Evolutionary conservation across 2,329 filamentous ascomycete species (phyloP).

Genomic region (Botrytis hyacinthi): DNA sequence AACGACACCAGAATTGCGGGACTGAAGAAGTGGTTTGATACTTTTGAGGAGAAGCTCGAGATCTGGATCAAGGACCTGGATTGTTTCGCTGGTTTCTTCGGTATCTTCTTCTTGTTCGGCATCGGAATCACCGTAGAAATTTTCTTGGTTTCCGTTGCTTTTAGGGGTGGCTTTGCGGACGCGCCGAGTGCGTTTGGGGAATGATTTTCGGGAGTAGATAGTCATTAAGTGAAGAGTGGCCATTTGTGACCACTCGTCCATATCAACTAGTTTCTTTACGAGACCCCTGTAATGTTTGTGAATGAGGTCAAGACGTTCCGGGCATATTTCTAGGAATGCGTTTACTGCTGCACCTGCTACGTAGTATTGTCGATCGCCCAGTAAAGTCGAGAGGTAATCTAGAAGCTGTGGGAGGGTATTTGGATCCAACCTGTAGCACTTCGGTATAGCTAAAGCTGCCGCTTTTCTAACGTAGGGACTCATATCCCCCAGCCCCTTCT

Average conservation of each 20-base stretch:
- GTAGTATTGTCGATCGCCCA: constrained; percentile 92
- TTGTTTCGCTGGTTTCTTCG: constrained; percentile 47
- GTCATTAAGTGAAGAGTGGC: constrained; percentile 80
- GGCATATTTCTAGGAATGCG: constrained; percentile 86
- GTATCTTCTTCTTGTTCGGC: constrained; percentile 39
- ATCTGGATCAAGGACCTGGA: constrained; percentile 72
- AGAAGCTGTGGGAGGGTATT: constrained; percentile 79
- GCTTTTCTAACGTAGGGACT: constrained; percentile 90
- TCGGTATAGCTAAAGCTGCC: constrained; percentile 89
- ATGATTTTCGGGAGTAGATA: constrained; percentile 81
- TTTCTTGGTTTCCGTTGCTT: constrained; percentile 51
- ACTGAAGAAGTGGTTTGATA: constrained; percentile 83
- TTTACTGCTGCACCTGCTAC: constrained; percentile 92
- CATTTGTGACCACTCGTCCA: constrained; percentile 98
- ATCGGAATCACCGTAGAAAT: constrained; percentile 76
- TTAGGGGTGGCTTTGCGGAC: constrained; percentile 44
- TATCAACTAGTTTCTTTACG: constrained; percentile 89
- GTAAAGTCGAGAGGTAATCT: constrained; percentile 73
- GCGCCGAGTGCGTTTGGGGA: constrained; percentile 66
- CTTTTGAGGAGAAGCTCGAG: constrained; percentile 75
- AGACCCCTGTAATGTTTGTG: constrained; percentile 85
- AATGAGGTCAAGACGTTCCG: constrained; percentile 81
- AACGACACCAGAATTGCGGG: constrained; percentile 89
- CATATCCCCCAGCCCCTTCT: constrained; percentile 91
- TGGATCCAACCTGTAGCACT: constrained; percentile 90